Percentiles rank a stretch among this genome's conserved stretches.
Conservation (phyloP, 805 yeast genomes). For the Yamadazyma tumulicola region DNA sequence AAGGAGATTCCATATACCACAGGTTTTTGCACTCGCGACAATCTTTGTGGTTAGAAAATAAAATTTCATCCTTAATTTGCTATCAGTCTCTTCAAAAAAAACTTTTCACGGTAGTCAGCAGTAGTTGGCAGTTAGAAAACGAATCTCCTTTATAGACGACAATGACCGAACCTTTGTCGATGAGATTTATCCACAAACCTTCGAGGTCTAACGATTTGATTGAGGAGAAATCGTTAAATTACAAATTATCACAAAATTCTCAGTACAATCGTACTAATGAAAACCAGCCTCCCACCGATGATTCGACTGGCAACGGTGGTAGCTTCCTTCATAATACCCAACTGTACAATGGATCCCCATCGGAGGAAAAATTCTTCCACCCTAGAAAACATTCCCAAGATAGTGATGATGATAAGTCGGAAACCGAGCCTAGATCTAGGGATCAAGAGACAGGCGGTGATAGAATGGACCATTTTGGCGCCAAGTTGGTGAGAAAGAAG, state of each 20-base stretch:
- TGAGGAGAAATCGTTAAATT: conserved; percentile 8
- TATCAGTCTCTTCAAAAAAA: too few relatives aligned
- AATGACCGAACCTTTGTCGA: conserved; percentile 20
- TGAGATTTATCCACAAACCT: conserved; percentile 40
- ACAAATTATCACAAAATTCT: conserved; percentile 3
- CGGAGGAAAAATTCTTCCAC: neutral
- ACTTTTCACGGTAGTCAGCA: too few relatives aligned
- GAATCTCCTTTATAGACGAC: too few relatives aligned
- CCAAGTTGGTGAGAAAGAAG: conserved; percentile 66
- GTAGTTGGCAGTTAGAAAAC: too few relatives aligned
- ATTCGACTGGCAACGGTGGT: neutral
- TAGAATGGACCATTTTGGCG: conserved; percentile 8
- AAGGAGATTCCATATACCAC: too few relatives aligned
- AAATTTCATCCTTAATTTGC: too few relatives aligned
- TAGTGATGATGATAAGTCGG: neutral
- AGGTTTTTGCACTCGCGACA: too few relatives aligned
- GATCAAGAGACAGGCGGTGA: neutral
- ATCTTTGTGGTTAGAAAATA: too few relatives aligned
- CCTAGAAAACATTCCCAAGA: neutral
- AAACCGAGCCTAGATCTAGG: neutral
- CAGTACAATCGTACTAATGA: conserved; percentile 1
- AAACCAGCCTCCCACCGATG: neutral
- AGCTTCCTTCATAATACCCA: neutral
- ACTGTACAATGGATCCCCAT: neutral
- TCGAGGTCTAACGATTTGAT: conserved; percentile 29